Percentiles rank a stretch among this genome's conserved stretches.
Conservation (phyloP, 176 grass and related monocot species). For the Panicum miliaceum region DNA sequence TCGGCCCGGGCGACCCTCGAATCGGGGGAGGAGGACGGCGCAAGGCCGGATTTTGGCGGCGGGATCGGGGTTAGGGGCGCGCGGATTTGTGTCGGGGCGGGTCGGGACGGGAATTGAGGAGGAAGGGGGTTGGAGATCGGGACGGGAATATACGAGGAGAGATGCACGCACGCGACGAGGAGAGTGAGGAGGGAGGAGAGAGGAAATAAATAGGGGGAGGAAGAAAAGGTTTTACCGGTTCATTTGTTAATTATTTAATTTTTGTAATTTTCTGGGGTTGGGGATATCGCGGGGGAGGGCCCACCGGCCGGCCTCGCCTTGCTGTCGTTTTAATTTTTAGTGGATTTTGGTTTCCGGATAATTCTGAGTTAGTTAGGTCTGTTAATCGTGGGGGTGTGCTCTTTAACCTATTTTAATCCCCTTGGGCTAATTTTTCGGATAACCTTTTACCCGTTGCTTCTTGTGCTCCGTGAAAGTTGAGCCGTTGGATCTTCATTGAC, state of each 20-base stretch:
- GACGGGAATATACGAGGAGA: slow-evolving; percentile 60
- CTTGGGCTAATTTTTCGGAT: background rate
- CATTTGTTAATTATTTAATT: background rate
- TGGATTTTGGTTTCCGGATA: background rate
- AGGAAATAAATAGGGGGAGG: slow-evolving; percentile 34
- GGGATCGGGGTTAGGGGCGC: slow-evolving; percentile 2
- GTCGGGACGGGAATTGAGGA: slow-evolving; percentile 52
- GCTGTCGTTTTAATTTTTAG: background rate
- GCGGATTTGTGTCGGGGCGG: slow-evolving; percentile 38
- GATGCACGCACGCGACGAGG: slow-evolving; percentile 29
- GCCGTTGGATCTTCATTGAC: background rate
- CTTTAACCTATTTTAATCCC: background rate
- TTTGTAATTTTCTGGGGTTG: slow-evolving; percentile 14
- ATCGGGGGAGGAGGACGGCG: background rate
- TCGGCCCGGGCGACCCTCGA: slow-evolving; percentile 1
- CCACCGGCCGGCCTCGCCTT: slow-evolving; percentile 10
- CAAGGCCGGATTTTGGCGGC: slow-evolving; percentile 38
- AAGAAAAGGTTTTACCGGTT: background rate
- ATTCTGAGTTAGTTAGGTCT: background rate
- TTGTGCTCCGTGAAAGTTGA: background rate
- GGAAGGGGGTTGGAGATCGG: slow-evolving; percentile 41
- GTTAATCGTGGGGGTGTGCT: background rate
- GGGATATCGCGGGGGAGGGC: slow-evolving; percentile 3
- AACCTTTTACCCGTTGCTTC: background rate
- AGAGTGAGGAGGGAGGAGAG: slow-evolving; percentile 5